Percentiles rank a stretch among this genome's conserved stretches.
phyloP scores from a whole-genome alignment of 139 green algal genomes.

The Pleodorina starrii region DNA sequence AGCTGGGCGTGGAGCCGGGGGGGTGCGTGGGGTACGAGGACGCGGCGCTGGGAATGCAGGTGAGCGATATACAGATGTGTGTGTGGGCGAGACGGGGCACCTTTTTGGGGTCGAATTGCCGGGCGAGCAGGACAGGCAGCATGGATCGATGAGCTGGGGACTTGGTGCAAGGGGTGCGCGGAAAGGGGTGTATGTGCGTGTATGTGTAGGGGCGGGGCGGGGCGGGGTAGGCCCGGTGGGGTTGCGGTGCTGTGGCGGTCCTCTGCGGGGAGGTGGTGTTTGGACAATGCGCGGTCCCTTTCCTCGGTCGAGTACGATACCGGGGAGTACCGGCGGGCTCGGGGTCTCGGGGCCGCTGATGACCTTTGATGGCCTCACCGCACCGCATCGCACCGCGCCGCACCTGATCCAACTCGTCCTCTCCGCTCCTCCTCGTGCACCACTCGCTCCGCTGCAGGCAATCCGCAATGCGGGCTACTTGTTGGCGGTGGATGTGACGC shows the following conservation, averaged over 20 bases:
- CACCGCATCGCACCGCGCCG: background rate
- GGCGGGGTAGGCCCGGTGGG: too few relatives aligned
- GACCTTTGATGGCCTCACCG: background rate
- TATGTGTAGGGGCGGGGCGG: too few relatives aligned
- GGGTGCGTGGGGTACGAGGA: slow-evolving; percentile 70
- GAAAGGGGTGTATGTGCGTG: too few relatives aligned
- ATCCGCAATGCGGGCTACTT: slow-evolving; percentile 55
- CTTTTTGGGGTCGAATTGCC: background rate
- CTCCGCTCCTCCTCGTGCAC: background rate
- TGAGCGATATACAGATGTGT: background rate
- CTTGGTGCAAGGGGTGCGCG: too few relatives aligned
- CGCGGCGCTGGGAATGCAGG: slow-evolving; percentile 53
- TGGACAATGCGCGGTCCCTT: too few relatives aligned
- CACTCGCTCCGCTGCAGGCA: background rate
- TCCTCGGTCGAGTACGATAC: too few relatives aligned
- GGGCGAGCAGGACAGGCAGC: too few relatives aligned
- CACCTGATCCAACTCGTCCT: background rate
- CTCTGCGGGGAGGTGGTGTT: too few relatives aligned
- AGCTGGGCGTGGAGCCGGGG: slow-evolving; percentile 57
- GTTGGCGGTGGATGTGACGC: slow-evolving; percentile 61
- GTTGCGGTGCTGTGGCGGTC: too few relatives aligned
- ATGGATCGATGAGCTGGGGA: too few relatives aligned
- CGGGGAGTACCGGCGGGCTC: too few relatives aligned
- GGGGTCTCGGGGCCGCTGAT: too few relatives aligned
- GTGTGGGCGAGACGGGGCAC: background rate